phyloP scores from a whole-genome alignment of 1,284 basidiomycete species.

The Leccinum fallax region DNA sequence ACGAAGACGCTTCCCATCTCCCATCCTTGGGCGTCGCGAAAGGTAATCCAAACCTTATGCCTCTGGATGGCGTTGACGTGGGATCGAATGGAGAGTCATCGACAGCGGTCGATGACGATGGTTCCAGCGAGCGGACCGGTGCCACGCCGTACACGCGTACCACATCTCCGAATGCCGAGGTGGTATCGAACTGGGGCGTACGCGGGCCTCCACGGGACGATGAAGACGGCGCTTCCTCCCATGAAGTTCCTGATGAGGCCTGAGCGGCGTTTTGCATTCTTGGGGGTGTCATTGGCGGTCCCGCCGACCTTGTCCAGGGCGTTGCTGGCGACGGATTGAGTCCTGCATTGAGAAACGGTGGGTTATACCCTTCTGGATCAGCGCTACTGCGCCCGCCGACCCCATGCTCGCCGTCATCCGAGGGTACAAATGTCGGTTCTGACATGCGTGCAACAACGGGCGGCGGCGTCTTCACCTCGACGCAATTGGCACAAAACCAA shows the following conservation, averaged over 20 bases:
- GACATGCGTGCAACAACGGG: slow-evolving; percentile 35
- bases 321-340: slow-evolving; percentile 56
- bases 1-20: slow-evolving; percentile 38
- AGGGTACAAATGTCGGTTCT: slow-evolving; percentile 67
- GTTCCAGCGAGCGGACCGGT: slow-evolving; percentile 43
- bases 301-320: slow-evolving; percentile 41
- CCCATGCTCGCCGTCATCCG: slow-evolving; percentile 45
- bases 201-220: slow-evolving; percentile 45
- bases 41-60: slow-evolving; percentile 56
- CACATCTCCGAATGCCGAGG: slow-evolving; percentile 36
- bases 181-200: slow-evolving; percentile 48
- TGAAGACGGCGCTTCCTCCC: slow-evolving; percentile 42
- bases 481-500: slow-evolving; percentile 69
- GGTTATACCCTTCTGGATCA: slow-evolving; percentile 44
- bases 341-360: slow-evolving; percentile 55
- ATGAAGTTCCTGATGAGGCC: slow-evolving; percentile 48
- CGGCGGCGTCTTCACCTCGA: slow-evolving; percentile 45
- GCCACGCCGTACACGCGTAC: slow-evolving; percentile 48
- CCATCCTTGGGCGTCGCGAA: slow-evolving; percentile 63
- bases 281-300: slow-evolving; percentile 49
- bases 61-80: slow-evolving; percentile 71
- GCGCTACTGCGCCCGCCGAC: slow-evolving; percentile 14
- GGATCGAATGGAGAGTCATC: slow-evolving; percentile 69
- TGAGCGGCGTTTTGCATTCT: slow-evolving; percentile 34
- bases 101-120: slow-evolving; percentile 26